Percentiles rank a stretch among this genome's conserved stretches.
Evolutionary conservation across 176 grass and related monocot species (phyloP).

Genomic region (Pontederia crassipes): DNA sequence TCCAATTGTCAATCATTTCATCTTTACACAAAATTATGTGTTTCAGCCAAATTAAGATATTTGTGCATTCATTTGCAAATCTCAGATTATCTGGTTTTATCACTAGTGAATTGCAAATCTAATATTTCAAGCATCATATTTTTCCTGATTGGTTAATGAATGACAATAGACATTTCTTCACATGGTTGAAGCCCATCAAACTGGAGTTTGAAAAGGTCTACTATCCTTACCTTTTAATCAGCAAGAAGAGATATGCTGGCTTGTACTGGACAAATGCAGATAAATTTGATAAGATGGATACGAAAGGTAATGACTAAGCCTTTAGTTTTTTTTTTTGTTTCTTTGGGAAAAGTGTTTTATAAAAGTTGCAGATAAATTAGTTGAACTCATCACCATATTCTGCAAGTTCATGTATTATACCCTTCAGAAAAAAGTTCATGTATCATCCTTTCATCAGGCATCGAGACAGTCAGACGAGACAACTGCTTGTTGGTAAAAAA

Average conservation of each 20-base stretch:
- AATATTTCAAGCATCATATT: background rate
- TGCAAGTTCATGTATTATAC: slow-evolving; percentile 20
- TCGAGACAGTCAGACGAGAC: slow-evolving; percentile 98
- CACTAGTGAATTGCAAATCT: background rate
- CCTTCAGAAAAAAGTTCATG: too few relatives aligned
- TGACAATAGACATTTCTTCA: background rate
- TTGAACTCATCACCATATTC: slow-evolving; percentile 1
- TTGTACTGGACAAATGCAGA: slow-evolving; percentile 97
- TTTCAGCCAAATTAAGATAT: too few relatives aligned
- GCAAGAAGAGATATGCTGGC: slow-evolving; percentile 99
- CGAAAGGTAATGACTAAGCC: slow-evolving; percentile 54
- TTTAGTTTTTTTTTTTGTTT: background rate
- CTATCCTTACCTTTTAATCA: slow-evolving; percentile 89
- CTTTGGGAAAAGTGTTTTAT: slow-evolving; percentile 1
- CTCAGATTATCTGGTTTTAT: too few relatives aligned
- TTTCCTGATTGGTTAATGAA: slow-evolving; percentile 2
- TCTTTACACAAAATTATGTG: too few relatives aligned
- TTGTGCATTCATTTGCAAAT: too few relatives aligned
- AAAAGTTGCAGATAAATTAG: too few relatives aligned
- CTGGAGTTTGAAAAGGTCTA: slow-evolving; percentile 98
- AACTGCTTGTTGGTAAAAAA: slow-evolving; percentile 99
- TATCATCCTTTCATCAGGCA: slow-evolving; percentile 40
- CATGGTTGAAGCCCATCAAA: slow-evolving; percentile 68
- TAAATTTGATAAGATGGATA: slow-evolving; percentile 99
- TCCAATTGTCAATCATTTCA: too few relatives aligned